These are phyloP conservation scores for Phytopythium boreale DNA, from an alignment of 352 stramenopile species.

Conservation along the genomic window DNA sequence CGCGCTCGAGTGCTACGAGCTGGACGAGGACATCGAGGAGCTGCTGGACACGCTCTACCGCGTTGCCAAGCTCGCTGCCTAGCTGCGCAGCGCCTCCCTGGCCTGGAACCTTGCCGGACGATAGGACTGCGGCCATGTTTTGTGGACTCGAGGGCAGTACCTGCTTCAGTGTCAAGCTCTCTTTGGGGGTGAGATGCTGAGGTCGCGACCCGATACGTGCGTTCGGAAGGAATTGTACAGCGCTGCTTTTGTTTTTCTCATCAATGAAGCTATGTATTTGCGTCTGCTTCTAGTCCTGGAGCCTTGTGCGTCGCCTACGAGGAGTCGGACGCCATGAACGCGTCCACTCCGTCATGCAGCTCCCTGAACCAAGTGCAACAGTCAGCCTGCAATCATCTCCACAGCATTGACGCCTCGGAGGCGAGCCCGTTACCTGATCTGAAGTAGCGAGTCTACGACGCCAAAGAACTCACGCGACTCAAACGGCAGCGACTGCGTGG, in stretches of 20 bases:
- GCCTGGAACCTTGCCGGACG: not conserved
- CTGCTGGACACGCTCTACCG: slow-evolving; percentile 84
- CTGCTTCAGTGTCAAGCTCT: not conserved
- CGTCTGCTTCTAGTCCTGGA: slow-evolving; percentile 8
- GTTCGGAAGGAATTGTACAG: not conserved
- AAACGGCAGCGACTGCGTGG: slow-evolving; percentile 58
- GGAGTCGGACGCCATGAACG: slow-evolving; percentile 52
- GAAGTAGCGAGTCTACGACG: slow-evolving; percentile 69
- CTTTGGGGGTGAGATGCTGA: not conserved
- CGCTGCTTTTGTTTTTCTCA: not conserved
- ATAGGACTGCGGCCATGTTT: not conserved
- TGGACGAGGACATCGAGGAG: slow-evolving; percentile 81
- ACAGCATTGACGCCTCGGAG: not conserved
- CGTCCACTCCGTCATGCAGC: slow-evolving; percentile 59
- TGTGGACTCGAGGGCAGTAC: not conserved
- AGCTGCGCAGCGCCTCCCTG: slow-evolving; percentile 5
- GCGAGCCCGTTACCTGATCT: slow-evolving; percentile 45
- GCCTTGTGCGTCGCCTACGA: slow-evolving; percentile 5
- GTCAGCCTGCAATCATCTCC: not conserved
- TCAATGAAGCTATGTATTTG: not conserved
- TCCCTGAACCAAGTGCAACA: slow-evolving; percentile 19
- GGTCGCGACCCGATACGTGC: not conserved
- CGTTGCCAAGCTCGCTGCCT: slow-evolving; percentile 49
- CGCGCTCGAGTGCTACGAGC: slow-evolving; percentile 79
- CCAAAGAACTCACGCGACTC: slow-evolving; percentile 72